Percentiles rank a stretch among this genome's conserved stretches.
phyloP scores from a whole-genome alignment of 768 basidiomycete genomes.

The Russula foetens region DNA sequence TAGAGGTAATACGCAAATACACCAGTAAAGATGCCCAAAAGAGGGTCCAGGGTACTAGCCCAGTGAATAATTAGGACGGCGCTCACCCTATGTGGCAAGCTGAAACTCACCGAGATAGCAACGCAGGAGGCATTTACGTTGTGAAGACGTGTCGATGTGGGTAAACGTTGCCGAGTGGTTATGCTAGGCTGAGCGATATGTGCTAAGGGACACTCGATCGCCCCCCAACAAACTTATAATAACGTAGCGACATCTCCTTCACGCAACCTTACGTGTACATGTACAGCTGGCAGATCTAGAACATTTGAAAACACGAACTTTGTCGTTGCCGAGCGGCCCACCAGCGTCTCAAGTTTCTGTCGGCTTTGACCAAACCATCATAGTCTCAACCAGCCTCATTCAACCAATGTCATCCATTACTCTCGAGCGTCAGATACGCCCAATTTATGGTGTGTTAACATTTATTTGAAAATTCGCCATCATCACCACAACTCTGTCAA shows the following conservation, averaged over 20 bases:
- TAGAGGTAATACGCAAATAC: conserved; percentile 70
- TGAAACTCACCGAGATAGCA: conserved; percentile 24
- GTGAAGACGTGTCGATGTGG: background rate
- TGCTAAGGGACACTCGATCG: too few relatives aligned
- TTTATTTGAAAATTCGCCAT: background rate
- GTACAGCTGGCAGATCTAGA: background rate
- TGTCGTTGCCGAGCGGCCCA: background rate
- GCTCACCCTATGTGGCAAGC: background rate
- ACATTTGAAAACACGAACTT: background rate
- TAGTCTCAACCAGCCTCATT: background rate
- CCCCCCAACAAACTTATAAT: too few relatives aligned
- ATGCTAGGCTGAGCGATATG: too few relatives aligned
- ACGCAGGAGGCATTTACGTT: conserved; percentile 36
- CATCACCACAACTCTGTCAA: conserved; percentile 6
- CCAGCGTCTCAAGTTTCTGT: conserved; percentile 7
- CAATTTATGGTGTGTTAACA: conserved; percentile 62
- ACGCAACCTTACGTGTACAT: conserved; percentile 1
- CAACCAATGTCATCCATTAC: conserved; percentile 50
- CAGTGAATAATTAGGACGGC: conserved; percentile 4
- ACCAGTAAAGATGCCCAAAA: conserved; percentile 74
- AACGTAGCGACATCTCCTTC: too few relatives aligned
- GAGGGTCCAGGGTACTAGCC: conserved; percentile 57
- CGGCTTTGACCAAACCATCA: conserved; percentile 4
- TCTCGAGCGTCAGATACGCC: conserved; percentile 75
- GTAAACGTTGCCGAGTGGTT: background rate